Percentiles rank a stretch among this genome's conserved stretches.
Evolutionary conservation across 1,139 yeast genomes (phyloP).

Genomic region (Magnusiomyces suaveolens): DNA sequence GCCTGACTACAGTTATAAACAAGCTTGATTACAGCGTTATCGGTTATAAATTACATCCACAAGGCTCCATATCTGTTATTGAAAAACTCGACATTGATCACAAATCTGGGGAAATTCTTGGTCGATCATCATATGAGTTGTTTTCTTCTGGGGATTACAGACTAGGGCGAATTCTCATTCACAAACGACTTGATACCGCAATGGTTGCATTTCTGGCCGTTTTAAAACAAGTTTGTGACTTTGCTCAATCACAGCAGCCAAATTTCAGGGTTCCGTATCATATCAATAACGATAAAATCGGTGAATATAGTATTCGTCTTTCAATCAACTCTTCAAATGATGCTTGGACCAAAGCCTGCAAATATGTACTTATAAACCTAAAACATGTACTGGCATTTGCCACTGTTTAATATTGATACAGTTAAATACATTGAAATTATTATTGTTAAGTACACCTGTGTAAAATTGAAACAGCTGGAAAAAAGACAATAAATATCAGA

Average conservation of each 20-base stretch:
- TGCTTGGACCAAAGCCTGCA: slow-evolving; percentile 89
- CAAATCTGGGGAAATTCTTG: slow-evolving; percentile 30
- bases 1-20: slow-evolving; percentile 55
- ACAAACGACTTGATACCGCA: slow-evolving; percentile 62
- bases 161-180: slow-evolving; percentile 57
- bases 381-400: slow-evolving; percentile 1
- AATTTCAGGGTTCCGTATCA: slow-evolving; percentile 65
- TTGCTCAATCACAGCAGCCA: slow-evolving; percentile 41
- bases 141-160: slow-evolving; percentile 60
- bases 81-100: slow-evolving; percentile 44
- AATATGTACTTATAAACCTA: slow-evolving; percentile 58
- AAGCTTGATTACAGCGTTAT: slow-evolving; percentile 47
- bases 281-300: slow-evolving; percentile 58
- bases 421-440: background rate
- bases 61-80: slow-evolving; percentile 78
- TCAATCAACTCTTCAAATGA: slow-evolving; percentile 54
- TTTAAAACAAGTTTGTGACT: slow-evolving; percentile 46
- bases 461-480: too few relatives aligned
- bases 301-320: slow-evolving; percentile 64
- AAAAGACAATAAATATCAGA: too few relatives aligned
- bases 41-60: slow-evolving; percentile 61
- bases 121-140: slow-evolving; percentile 37
- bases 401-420: background rate
- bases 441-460: too few relatives aligned
- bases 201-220: slow-evolving; percentile 67